phyloP scores from a whole-genome alignment of 2,329 filamentous ascomycete species.

The Neofusicoccum umdonicola region DNA sequence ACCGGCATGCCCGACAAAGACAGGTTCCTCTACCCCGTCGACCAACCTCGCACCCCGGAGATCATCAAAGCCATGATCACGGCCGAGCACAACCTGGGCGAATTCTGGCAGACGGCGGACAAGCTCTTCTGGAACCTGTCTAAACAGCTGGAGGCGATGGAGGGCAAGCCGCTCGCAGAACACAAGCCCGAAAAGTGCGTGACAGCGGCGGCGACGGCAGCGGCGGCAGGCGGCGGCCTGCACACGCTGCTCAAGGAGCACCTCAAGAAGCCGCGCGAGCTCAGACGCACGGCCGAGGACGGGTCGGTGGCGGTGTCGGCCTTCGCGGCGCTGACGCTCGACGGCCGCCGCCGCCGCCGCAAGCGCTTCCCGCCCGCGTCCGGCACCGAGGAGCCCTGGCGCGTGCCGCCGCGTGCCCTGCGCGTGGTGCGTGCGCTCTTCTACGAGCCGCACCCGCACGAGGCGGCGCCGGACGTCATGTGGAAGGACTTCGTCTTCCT shows the following conservation, averaged over 20 bases:
- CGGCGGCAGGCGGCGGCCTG: too few species aligned
- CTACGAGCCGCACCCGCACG: background rate
- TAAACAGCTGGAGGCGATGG: too few species aligned
- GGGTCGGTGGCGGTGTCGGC: too few species aligned
- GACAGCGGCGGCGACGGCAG: too few species aligned
- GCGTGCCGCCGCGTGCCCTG: background rate
- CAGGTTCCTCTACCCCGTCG: background rate
- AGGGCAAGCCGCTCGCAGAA: too few species aligned
- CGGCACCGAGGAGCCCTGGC: background rate
- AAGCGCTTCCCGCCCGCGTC: background rate
- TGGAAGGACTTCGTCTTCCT: slow-evolving; percentile 34
- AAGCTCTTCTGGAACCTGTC: background rate
- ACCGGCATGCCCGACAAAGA: background rate
- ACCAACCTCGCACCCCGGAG: background rate
- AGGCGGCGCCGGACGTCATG: too few species aligned
- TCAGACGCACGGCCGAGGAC: too few species aligned
- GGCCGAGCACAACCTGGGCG: background rate
- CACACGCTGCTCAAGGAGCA: too few species aligned
- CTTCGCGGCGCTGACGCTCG: too few species aligned
- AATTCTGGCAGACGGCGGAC: background rate
- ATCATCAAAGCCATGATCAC: background rate
- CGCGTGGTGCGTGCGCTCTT: background rate
- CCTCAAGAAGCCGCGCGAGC: too few species aligned
- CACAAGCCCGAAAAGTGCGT: too few species aligned
- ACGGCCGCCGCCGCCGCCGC: background rate